Evolutionary conservation across 2,329 filamentous ascomycete species (phyloP).

Genomic region (Cercospora citrullina): DNA sequence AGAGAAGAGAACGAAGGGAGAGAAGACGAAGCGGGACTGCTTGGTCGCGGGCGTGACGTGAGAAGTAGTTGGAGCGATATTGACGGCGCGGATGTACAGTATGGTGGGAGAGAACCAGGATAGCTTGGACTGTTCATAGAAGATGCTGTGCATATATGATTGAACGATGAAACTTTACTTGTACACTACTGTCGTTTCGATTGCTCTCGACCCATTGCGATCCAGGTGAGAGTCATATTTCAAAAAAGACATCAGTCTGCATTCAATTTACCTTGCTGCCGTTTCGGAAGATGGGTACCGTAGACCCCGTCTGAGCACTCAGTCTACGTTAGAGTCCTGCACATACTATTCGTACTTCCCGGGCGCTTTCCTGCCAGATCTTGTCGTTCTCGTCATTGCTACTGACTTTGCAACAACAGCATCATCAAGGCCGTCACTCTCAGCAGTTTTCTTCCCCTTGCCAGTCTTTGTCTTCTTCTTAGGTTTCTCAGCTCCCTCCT

Average conservation of each 20-base stretch:
- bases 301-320: neutral
- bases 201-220: neutral
- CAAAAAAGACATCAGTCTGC: neutral
- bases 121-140: neutral
- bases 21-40: constrained; percentile 44
- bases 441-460: neutral
- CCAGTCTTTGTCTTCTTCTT: neutral
- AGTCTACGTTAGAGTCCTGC: neutral
- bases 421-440: neutral
- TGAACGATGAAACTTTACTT: neutral
- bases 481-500: neutral
- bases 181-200: neutral
- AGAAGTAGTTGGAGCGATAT: constrained; percentile 7
- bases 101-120: neutral
- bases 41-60: constrained; percentile 23
- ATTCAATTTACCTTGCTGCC: neutral
- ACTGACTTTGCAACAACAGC: neutral
- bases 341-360: neutral
- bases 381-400: neutral
- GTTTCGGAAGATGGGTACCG: neutral
- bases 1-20: constrained; percentile 41
- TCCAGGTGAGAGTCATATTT: neutral
- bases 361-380: neutral
- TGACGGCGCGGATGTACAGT: neutral
- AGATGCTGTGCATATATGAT: neutral